phyloP scores from a whole-genome alignment of 208 protist genomes.

The Blechomonas ayalai region DNA sequence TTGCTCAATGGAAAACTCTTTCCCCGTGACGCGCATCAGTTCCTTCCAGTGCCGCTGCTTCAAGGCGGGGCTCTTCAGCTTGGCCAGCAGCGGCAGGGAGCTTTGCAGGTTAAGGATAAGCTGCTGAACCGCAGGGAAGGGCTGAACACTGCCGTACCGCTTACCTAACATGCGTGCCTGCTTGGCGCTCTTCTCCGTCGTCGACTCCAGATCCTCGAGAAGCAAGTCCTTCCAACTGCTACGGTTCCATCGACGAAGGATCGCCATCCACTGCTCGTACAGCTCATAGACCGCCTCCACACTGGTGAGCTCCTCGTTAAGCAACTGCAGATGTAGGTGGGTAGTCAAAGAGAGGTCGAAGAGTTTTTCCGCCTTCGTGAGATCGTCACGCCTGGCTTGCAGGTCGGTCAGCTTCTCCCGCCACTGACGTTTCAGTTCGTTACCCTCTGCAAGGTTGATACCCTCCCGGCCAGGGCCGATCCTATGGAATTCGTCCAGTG shows the following conservation, averaged over 20 bases:
- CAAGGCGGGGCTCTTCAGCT: conserved; percentile 97
- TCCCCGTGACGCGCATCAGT: conserved; percentile 93
- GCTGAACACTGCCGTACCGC: conserved; percentile 79
- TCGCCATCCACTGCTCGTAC: conserved; percentile 89
- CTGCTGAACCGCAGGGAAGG: conserved; percentile 89
- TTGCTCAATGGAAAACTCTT: conserved; percentile 94
- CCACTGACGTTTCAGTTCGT: conserved; percentile 88
- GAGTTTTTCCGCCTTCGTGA: conserved; percentile 94
- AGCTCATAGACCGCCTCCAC: conserved; percentile 92
- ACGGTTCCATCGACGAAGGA: conserved; percentile 92
- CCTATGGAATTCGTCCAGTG: conserved; percentile 65
- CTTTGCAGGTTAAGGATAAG: conserved; percentile 93
- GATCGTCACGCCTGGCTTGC: conserved; percentile 78
- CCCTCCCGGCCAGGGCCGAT: conserved; percentile 77
- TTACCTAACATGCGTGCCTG: conserved; percentile 78
- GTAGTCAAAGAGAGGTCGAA: conserved; percentile 94
- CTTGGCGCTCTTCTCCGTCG: conserved; percentile 90
- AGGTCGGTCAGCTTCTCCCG: conserved; percentile 63
- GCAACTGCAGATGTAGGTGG: conserved; percentile 86
- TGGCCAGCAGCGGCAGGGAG: conserved; percentile 93
- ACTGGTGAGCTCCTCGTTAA: conserved; percentile 88
- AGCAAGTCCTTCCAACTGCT: conserved; percentile 97
- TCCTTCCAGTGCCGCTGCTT: conserved; percentile 96
- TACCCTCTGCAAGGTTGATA: conserved; percentile 88
- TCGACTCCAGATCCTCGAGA: conserved; percentile 90